Evolutionary conservation across 768 basidiomycete species (phyloP).

Genomic region (Ramaria sp.): DNA sequence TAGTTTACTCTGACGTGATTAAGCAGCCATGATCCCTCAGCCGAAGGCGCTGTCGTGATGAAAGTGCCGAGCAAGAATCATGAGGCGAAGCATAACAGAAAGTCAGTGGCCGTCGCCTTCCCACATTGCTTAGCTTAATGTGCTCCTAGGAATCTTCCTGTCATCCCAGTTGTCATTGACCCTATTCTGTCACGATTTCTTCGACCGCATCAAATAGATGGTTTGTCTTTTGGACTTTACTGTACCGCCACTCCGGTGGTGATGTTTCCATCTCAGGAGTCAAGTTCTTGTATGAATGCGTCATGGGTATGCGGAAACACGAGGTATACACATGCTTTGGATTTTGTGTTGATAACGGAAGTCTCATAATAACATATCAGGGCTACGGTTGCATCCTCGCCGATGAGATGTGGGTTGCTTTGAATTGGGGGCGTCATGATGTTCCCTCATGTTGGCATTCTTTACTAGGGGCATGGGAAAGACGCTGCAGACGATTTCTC

Average conservation of each 20-base stretch:
- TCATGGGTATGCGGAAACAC: slow-evolving; percentile 87
- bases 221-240: slow-evolving; percentile 21
- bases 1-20: neutral
- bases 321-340: slow-evolving; percentile 27
- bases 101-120: slow-evolving; percentile 29
- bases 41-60: slow-evolving; percentile 78
- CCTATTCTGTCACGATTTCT: slow-evolving; percentile 69
- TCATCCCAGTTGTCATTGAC: slow-evolving; percentile 83
- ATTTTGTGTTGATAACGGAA: neutral
- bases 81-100: slow-evolving; percentile 56
- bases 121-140: slow-evolving; percentile 5
- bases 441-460: slow-evolving; percentile 7
- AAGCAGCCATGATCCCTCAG: slow-evolving; percentile 64
- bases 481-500: slow-evolving; percentile 86
- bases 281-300: slow-evolving; percentile 88
- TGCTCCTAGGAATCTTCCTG: slow-evolving; percentile 39
- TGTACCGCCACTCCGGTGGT: neutral
- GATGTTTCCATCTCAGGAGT: slow-evolving; percentile 36
- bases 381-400: slow-evolving; percentile 93
- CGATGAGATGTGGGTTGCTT: slow-evolving; percentile 70
- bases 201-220: slow-evolving; percentile 86
- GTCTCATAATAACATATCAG: slow-evolving; percentile 1
- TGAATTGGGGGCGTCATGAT: neutral
- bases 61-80: slow-evolving; percentile 62
- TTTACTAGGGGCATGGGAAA: slow-evolving; percentile 87